These are phyloP conservation scores for Phytomonas francai DNA, from an alignment of 208 protist genomes.

Conservation along the genomic window DNA sequence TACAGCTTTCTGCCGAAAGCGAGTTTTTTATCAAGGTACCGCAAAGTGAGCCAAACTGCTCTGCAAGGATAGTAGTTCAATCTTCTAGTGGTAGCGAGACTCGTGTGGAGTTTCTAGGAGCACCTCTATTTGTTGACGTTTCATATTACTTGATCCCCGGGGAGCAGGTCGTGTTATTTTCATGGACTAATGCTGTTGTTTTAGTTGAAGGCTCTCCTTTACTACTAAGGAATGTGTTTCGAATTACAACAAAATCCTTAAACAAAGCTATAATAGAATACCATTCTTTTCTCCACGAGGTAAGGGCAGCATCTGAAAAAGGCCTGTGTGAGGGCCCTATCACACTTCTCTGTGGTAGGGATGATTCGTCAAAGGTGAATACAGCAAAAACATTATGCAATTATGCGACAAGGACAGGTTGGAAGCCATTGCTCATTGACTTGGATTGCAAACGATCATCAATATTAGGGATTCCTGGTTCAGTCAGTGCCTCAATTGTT, in stretches of 20 bases:
- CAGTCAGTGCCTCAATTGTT: conserved; percentile 49
- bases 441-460: conserved; percentile 49
- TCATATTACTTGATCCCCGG: conserved; percentile 62
- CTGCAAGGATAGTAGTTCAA: conserved; percentile 39
- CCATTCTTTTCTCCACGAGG: conserved; percentile 60
- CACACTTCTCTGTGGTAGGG: conserved; percentile 60
- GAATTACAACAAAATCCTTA: conserved; percentile 35
- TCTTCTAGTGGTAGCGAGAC: conserved; percentile 34
- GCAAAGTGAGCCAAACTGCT: conserved; percentile 31
- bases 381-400: conserved; percentile 58
- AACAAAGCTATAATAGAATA: conserved; percentile 70
- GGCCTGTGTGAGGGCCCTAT: conserved; percentile 36
- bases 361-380: conserved; percentile 27
- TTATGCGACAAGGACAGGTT: conserved; percentile 69
- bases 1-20: conserved; percentile 21
- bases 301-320: conserved; percentile 36
- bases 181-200: conserved; percentile 52
- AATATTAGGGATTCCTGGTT: conserved; percentile 52
- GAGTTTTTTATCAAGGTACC: conserved; percentile 61
- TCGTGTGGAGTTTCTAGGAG: conserved; percentile 63
- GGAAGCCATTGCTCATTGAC: conserved; percentile 71
- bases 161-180: conserved; percentile 34
- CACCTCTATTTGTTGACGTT: conserved; percentile 55
- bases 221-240: conserved; percentile 49
- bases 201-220: conserved; percentile 52